Conservation (phyloP, 805 yeast genomes). For the Cyberlindnera euphorbiiphila region DNA sequence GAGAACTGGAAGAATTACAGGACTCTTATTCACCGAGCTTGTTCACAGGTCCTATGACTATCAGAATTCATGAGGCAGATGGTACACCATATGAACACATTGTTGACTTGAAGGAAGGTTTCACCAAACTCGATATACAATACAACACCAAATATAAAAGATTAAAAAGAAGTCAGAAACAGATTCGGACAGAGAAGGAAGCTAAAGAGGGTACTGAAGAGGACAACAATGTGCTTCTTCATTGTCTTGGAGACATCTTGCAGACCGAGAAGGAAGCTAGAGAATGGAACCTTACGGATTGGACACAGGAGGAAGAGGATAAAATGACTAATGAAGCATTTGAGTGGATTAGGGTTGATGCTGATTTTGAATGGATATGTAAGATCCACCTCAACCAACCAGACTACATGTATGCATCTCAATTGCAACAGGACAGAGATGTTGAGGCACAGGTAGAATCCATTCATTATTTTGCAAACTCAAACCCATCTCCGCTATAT, state of each 20-base stretch:
- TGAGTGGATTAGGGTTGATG: conserved; percentile 97
- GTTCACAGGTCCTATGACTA: conserved; percentile 93
- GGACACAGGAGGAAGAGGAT: conserved; percentile 68
- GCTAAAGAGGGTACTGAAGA: conserved; percentile 28
- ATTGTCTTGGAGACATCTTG: conserved; percentile 76
- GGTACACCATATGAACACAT: conserved; percentile 99
- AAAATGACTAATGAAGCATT: conserved; percentile 76
- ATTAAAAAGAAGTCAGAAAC: conserved; percentile 55
- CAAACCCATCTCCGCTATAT: conserved; percentile 57
- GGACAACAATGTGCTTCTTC: conserved; percentile 40
- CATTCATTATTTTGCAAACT: conserved; percentile 62
- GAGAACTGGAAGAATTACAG: conserved; percentile 10
- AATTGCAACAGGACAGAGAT: conserved; percentile 89
- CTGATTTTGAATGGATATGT: conserved; percentile 97
- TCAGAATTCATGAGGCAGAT: conserved; percentile 95
- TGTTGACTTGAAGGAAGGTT: conserved; percentile 80
- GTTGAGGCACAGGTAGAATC: conserved; percentile 94
- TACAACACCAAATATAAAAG: conserved; percentile 92
- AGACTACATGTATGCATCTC: conserved; percentile 92
- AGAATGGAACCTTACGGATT: conserved; percentile 72
- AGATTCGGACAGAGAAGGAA: conserved; percentile 40
- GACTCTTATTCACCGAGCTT: conserved; percentile 25
- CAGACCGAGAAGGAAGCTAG: conserved; percentile 54
- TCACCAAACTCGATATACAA: conserved; percentile 86
- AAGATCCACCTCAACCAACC: conserved; percentile 79